Evolutionary conservation across 116 monocot genomes (phyloP).

Genomic region (Phalaenopsis hybrid): DNA sequence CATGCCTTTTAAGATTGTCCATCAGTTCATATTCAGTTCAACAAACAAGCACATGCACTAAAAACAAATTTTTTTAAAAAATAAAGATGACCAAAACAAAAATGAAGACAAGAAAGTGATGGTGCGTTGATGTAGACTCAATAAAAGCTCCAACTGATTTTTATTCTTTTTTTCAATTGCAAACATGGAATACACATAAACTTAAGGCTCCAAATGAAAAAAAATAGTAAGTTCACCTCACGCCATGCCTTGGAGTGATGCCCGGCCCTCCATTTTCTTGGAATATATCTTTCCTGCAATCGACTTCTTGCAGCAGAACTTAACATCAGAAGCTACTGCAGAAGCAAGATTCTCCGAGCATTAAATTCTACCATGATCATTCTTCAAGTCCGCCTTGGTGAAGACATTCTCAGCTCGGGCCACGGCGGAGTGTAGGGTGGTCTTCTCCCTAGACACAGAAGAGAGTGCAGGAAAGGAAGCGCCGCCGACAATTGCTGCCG

Average conservation of each 20-base stretch:
- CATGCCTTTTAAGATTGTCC: background rate
- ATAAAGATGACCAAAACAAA: background rate
- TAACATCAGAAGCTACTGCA: background rate
- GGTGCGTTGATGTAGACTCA: background rate
- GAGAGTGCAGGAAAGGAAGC: constrained; percentile 15
- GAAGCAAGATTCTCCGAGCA: background rate
- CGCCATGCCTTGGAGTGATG: background rate
- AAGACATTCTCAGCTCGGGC: constrained; percentile 75
- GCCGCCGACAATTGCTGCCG: constrained; percentile 1
- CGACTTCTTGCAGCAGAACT: constrained; percentile 13
- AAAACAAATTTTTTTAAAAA: background rate
- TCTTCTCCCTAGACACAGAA: constrained; percentile 65
- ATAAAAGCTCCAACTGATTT: background rate
- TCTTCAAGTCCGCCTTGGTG: constrained; percentile 58
- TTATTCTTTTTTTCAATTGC: background rate
- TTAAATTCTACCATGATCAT: constrained; percentile 26
- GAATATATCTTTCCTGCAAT: constrained; percentile 12
- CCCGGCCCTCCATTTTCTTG: constrained; percentile 26
- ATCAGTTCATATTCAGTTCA: background rate
- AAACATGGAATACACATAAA: background rate
- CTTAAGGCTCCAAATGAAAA: background rate
- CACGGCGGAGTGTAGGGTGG: constrained; percentile 68
- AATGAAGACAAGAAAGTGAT: background rate
- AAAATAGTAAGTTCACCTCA: constrained; percentile 11
- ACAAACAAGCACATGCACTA: background rate